These are phyloP conservation scores for Acanthamoeba sp. DNA, from an alignment of 208 protist species.

Conservation along the genomic window DNA sequence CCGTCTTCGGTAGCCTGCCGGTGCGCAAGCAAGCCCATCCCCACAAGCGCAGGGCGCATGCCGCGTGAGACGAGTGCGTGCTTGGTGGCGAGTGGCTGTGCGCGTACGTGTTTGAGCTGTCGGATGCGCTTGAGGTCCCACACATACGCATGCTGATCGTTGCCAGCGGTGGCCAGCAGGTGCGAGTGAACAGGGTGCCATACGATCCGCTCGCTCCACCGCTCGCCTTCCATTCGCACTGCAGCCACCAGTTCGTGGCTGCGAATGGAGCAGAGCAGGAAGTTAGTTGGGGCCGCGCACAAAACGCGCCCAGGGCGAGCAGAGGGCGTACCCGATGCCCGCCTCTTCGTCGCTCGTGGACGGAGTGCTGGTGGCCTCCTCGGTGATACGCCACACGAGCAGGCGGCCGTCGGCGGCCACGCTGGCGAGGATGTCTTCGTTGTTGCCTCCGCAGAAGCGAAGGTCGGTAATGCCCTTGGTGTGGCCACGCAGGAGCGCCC, in stretches of 20 bases:
- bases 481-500: constrained; percentile 60
- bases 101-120: not conserved
- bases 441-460: not conserved
- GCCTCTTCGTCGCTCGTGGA: not conserved
- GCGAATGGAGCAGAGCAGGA: too few species aligned
- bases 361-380: not conserved
- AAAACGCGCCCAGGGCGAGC: not conserved
- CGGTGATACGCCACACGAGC: constrained; percentile 49
- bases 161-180: constrained; percentile 52
- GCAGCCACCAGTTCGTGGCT: constrained; percentile 10
- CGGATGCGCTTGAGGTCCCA: constrained; percentile 55
- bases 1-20: not conserved
- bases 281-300: not conserved
- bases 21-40: not conserved
- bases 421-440: constrained; percentile 53
- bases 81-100: too few species aligned
- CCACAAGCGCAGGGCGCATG: too few species aligned
- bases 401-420: constrained; percentile 50
- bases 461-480: constrained; percentile 60
- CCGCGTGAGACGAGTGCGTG: not conserved
- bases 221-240: not conserved
- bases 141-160: constrained; percentile 4
- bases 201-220: not conserved
- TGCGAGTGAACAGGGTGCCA: constrained; percentile 34
- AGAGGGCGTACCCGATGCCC: not conserved